Conservation (phyloP, 805 yeast genomes). For the Kodamaea hsintzibuensis region DNA sequence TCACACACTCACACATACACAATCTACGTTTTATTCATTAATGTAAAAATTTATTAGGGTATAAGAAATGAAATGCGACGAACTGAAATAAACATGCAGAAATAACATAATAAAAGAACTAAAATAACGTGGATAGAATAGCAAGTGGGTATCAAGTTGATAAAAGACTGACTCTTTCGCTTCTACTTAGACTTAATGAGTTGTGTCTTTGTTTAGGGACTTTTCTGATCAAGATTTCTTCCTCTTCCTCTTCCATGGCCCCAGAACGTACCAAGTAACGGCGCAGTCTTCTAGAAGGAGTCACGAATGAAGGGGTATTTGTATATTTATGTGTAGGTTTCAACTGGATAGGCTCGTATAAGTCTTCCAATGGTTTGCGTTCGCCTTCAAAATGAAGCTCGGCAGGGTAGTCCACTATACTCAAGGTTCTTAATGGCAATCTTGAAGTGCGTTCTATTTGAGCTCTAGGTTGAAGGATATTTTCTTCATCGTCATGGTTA, state of each 20-base stretch:
- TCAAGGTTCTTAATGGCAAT: constrained; percentile 29
- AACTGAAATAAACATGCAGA: constrained; percentile 1
- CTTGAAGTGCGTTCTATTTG: constrained; percentile 16
- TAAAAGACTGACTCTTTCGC: constrained; percentile 2
- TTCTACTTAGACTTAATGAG: neutral
- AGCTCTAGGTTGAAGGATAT: constrained; percentile 35
- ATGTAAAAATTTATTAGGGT: neutral
- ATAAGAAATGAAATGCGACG: constrained; percentile 3
- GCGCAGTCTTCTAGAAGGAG: constrained; percentile 32
- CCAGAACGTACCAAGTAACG: constrained; percentile 20
- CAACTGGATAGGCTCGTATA: constrained; percentile 32
- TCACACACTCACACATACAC: too few species aligned
- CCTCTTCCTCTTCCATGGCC: constrained; percentile 15
- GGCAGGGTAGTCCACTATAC: constrained; percentile 33
- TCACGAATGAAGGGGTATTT: constrained; percentile 31
- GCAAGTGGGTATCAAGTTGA: neutral
- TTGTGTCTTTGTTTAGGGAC: constrained; percentile 4
- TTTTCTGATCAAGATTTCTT: constrained; percentile 10
- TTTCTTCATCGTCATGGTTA: constrained; percentile 42
- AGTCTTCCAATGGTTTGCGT: constrained; percentile 22
- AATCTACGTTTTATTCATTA: neutral
- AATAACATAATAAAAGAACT: neutral
- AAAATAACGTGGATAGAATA: neutral
- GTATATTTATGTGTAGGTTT: constrained; percentile 21
- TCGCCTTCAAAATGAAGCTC: constrained; percentile 17